Evolutionary conservation across 768 basidiomycete species (phyloP), one percentile per base, ranked within the genome.

Genomic region (Psilocybe tampanensis): DNA sequence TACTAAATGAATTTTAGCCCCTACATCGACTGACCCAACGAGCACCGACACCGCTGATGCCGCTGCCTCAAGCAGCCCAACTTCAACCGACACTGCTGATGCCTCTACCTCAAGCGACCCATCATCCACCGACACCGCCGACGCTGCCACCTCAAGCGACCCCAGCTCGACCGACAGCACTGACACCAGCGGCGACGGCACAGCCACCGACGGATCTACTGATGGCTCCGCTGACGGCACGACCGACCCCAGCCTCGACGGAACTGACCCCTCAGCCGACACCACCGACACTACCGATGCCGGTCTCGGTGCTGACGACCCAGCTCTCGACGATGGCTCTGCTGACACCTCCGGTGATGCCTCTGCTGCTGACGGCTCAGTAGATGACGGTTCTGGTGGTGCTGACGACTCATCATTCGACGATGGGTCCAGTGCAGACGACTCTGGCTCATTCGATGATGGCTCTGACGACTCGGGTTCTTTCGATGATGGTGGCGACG

Each of bases 81-180:
- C 45, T 2, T 49, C 56, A 13, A 56, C 56, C 2, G 52, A 59
- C 5, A 52, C 55, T 41, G 52, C 62, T 6, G 62, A 50, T 12
- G 56, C 54, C 0, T 52, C 58, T 22, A 47, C 57, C 34, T 39
- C 58, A n/a, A 59, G 52, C 3, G 58, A 58, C 48, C 33, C 57
- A 15, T 22, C 45, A 2, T 48, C 54, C 17, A 56, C 56, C 2
- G 52, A 59, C 5, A 55, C 55, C 39, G 52, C 62, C 3, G 62
- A 54, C 12, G 56, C 54, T 0, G 54, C 62, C 18, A 26, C 56
- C 12, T 54, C 44, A 26, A 55, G 59, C 32, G 59, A 55, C 21
- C 54, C 60, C 45, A 56, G 51, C 17, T 43, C 44, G 24, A 61
- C 63, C 2, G 63, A 61, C 47, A 55, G 57, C 33, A 48, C 56